Evolutionary conservation across 2,329 filamentous ascomycete species (phyloP).

Genomic region (Neopestalotiopsis sp.): DNA sequence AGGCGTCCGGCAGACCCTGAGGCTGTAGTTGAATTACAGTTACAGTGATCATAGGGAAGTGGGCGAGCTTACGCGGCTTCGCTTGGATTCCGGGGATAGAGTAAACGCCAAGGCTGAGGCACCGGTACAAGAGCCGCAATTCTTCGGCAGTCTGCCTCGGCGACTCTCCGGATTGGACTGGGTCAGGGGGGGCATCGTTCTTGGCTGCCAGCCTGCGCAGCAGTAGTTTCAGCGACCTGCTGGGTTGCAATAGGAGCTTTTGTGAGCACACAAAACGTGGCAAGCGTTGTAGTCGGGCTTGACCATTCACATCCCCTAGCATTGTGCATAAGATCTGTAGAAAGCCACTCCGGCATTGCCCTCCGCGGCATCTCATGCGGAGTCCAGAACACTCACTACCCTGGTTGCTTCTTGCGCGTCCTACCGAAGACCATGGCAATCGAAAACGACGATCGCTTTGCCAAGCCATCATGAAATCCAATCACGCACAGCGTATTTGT

Average conservation of each 20-base stretch:
- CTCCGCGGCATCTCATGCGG: not conserved
- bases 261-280: not conserved
- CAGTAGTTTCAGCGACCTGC: not conserved
- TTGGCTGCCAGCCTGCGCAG: not conserved
- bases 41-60: constrained; percentile 11
- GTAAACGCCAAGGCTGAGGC: constrained; percentile 18
- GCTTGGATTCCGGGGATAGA: constrained; percentile 3
- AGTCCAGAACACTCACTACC: not conserved
- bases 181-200: not conserved
- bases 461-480: constrained; percentile 7
- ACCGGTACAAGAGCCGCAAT: constrained; percentile 4
- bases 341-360: not conserved
- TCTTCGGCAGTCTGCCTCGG: not conserved
- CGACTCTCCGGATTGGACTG: constrained; percentile 4
- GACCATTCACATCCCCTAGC: not conserved
- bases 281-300: too few species aligned
- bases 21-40: constrained; percentile 12
- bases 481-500: not conserved
- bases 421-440: not conserved
- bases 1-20: constrained; percentile 7
- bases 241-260: not conserved
- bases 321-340: not conserved
- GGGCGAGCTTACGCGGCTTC: constrained; percentile 19
- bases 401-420: constrained; percentile 1
- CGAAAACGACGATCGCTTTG: constrained; percentile 5